Conservation (phyloP, 768 basidiomycete genomes). For the Chalciporus sphaerocephalus region DNA sequence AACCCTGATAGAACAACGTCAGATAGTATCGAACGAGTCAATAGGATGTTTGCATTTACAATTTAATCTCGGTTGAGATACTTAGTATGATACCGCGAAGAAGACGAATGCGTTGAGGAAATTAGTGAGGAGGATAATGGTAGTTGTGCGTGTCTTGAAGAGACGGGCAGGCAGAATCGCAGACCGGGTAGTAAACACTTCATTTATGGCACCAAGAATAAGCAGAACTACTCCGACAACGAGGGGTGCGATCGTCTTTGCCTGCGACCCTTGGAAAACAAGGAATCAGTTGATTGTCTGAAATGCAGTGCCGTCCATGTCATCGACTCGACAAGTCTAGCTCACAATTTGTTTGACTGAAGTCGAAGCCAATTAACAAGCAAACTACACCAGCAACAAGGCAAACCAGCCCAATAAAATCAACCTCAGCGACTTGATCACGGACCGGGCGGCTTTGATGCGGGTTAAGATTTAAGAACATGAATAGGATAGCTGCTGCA, state of each 20-base stretch:
- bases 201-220: no score
- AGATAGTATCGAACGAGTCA: conserved; percentile 42
- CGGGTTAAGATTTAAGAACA: conserved; percentile 71
- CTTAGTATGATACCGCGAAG: conserved; percentile 39
- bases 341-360: conserved; percentile 60
- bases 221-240: conserved; percentile 45
- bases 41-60: not conserved
- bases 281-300: no score
- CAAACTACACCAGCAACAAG: conserved; percentile 62
- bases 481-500: conserved; percentile 60
- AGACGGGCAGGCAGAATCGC: conserved; percentile 71
- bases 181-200: conserved; percentile 52
- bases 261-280: conserved; percentile 55
- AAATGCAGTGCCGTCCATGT: no score
- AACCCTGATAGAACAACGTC: conserved; percentile 62
- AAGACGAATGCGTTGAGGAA: conserved; percentile 63
- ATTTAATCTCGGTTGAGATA: not conserved
- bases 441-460: conserved; percentile 51
- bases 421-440: conserved; percentile 57
- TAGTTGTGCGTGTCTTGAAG: conserved; percentile 70
- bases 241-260: conserved; percentile 56
- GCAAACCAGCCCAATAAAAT: conserved; percentile 63
- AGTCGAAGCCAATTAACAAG: conserved; percentile 66
- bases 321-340: no score
- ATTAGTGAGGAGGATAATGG: conserved; percentile 46